Percentiles rank a stretch among this genome's conserved stretches.
phyloP scores from a whole-genome alignment of 768 basidiomycete species.

The Suillus brevipes region DNA sequence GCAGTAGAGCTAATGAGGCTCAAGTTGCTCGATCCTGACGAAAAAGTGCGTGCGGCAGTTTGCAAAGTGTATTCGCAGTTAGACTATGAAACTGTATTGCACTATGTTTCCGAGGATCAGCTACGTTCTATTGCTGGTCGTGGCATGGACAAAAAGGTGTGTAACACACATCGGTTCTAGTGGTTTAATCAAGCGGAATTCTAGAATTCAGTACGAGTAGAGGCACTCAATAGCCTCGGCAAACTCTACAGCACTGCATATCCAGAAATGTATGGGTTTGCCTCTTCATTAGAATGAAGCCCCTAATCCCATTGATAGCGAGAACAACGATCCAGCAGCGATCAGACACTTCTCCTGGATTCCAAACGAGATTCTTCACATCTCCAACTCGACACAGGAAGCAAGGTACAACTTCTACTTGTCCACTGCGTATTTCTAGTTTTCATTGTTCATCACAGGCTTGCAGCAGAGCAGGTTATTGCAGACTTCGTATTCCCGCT shows the following conservation, averaged over 20 bases:
- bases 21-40: slow-evolving; percentile 87
- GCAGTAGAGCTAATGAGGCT: slow-evolving; percentile 52
- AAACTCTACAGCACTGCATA: slow-evolving; percentile 81
- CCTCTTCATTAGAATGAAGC: background rate
- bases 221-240: slow-evolving; percentile 77
- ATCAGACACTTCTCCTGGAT: slow-evolving; percentile 91
- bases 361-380: slow-evolving; percentile 68
- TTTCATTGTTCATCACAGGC: slow-evolving; percentile 35
- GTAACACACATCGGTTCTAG: slow-evolving; percentile 10
- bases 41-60: slow-evolving; percentile 82
- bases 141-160: slow-evolving; percentile 83
- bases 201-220: slow-evolving; percentile 61
- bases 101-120: slow-evolving; percentile 68
- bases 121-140: slow-evolving; percentile 68
- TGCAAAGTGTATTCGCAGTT: slow-evolving; percentile 80
- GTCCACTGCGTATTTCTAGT: slow-evolving; percentile 1
- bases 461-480: slow-evolving; percentile 64
- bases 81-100: slow-evolving; percentile 89
- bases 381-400: slow-evolving; percentile 52
- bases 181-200: slow-evolving; percentile 8
- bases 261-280: slow-evolving; percentile 75
- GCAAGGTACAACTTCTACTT: slow-evolving; percentile 47
- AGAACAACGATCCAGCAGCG: slow-evolving; percentile 73
- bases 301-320: slow-evolving; percentile 45
- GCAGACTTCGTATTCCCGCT: slow-evolving; percentile 82